A percentile compares a stretch with the other conserved stretches of the same genome.
These are phyloP conservation scores for Phytophthora boehmeriae DNA, from an alignment of 352 stramenopile species.

Conservation along the genomic window DNA sequence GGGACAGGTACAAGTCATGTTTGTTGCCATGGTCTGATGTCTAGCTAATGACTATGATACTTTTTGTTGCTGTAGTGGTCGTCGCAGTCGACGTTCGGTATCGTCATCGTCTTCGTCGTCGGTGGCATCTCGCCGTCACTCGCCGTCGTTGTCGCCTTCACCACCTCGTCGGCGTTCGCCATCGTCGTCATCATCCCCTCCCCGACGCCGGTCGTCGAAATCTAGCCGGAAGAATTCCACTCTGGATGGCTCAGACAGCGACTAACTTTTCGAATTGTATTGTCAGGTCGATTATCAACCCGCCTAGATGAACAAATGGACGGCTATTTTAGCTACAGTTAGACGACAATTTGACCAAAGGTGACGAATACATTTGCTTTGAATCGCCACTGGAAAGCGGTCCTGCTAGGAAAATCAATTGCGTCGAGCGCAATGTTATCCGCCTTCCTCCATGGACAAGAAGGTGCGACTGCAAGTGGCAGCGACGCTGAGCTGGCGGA, in stretches of 20 bases:
- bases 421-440: conserved; percentile 16
- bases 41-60: background rate
- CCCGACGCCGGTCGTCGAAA: conserved; percentile 24
- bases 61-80: conserved; percentile 19
- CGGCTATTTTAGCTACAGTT: background rate
- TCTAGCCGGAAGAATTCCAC: conserved; percentile 28
- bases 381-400: conserved; percentile 4
- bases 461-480: conserved; percentile 21
- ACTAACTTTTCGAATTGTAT: conserved; percentile 10
- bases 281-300: background rate
- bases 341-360: no score
- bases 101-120: conserved; percentile 28
- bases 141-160: conserved; percentile 36
- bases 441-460: conserved; percentile 18
- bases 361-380: conserved; percentile 31
- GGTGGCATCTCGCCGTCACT: conserved; percentile 20
- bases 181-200: conserved; percentile 27
- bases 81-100: conserved; percentile 23
- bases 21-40: background rate
- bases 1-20: conserved; percentile 15
- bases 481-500: conserved; percentile 53
- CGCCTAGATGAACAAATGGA: background rate
- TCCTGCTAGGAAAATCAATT: background rate
- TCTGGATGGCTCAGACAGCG: conserved; percentile 25
- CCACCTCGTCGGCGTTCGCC: conserved; percentile 20